Evolutionary conservation across 2,329 filamentous ascomycete genomes (phyloP), one percentile per base, ranked within the genome.

Genomic region (Ophiostoma pallidulum): DNA sequence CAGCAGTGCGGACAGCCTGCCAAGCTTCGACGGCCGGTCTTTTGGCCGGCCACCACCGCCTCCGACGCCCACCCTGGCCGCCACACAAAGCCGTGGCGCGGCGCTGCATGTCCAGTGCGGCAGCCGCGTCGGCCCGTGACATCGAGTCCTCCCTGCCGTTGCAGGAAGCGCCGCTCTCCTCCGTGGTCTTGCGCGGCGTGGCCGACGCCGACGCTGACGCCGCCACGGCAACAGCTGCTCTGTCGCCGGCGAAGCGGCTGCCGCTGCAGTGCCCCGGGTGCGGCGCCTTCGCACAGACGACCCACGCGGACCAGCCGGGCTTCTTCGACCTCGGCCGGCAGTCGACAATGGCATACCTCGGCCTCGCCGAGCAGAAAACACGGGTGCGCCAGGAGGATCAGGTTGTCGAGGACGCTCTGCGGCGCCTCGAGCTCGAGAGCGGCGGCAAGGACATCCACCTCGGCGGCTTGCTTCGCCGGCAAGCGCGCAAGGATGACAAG

Each of bases 191-290:
- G n/a, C n/a, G n/a, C n/a, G n/a, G n/a, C n/a, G n/a, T n/a, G n/a
- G n/a, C n/a, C n/a, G n/a, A n/a, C n/a, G 24, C 24, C 5, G 24
- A 28, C 7, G 29, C 29, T 8, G 33, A 24, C 20, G 28, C 9
- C 9, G 16, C 13, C n/a, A 14, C 24, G n/a, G n/a, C n/a, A 38
- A 39, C 39, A 22, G 35, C 47, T 54, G 36, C n/a, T n/a, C n/a
- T n/a, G n/a, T n/a, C 22, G 26, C n/a, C 28, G 9, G 13, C 16
- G 13, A 18, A 36, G 8, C 37, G 55, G 16, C 64, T 84, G 2
- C 80, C 81, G 0, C 56, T 69, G 10, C 76, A 74, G 53, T 85
- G 81, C 56, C 70, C 71, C 12, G 81, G 81, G 31, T 85, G 81
- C 58, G 81, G 81, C 38, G 80, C 80, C 13, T 70, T 82, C 55